Evolutionary conservation across 768 basidiomycete genomes (phyloP).

Genomic region (Filobasidium floriforme): DNA sequence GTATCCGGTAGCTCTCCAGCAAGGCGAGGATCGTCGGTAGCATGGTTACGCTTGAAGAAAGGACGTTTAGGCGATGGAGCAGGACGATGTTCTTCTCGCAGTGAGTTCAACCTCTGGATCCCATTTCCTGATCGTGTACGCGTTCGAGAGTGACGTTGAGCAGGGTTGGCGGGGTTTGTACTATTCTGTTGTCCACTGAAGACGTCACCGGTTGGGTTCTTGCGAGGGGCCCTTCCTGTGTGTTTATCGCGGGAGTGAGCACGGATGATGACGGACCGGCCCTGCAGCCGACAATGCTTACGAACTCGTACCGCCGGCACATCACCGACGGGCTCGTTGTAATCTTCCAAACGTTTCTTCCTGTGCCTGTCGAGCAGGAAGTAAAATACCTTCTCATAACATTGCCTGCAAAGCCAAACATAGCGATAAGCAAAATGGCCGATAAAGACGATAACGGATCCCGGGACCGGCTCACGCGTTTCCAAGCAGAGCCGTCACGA

Average conservation of each 20-base stretch:
- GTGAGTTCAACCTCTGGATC: neutral
- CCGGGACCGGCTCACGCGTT: conserved; percentile 28
- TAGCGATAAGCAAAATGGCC: neutral
- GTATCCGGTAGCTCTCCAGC: neutral
- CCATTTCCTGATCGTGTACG: neutral
- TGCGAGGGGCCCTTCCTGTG: too few relatives aligned
- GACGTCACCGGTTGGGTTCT: too few relatives aligned
- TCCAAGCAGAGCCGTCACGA: conserved; percentile 31
- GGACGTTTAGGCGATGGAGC: neutral
- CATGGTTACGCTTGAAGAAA: neutral
- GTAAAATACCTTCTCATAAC: conserved; percentile 79
- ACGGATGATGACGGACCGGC: neutral
- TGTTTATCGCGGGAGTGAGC: too few relatives aligned
- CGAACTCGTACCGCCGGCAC: too few relatives aligned
- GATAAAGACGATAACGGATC: neutral
- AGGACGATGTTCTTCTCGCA: neutral
- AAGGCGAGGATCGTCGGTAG: neutral
- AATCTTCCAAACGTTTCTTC: conserved; percentile 56
- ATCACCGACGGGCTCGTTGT: conserved; percentile 39
- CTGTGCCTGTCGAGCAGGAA: conserved; percentile 71
- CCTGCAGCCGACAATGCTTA: neutral
- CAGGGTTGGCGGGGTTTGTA: too few relatives aligned
- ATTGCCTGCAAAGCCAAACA: conserved; percentile 2
- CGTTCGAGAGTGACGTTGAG: too few relatives aligned
- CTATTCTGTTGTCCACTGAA: too few relatives aligned